Evolutionary conservation across 345 rosid genomes (phyloP), one percentile per base, ranked within the genome.

Genomic region (Gossypium sturtianum): DNA sequence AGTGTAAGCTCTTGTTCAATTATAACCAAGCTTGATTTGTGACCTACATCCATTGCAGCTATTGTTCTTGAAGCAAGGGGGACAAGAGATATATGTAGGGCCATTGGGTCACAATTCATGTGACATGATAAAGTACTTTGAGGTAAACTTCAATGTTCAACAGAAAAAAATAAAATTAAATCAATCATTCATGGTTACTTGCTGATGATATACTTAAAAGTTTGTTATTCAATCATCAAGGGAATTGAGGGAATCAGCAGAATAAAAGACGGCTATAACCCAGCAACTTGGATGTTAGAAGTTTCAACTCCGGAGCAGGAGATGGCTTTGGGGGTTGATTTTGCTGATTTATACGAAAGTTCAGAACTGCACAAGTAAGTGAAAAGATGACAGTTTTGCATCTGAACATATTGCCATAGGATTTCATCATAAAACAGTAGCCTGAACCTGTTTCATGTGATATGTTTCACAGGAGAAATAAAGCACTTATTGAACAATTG

Each of bases 241-340:
- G 84, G 76, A 67, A 79, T 92, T 34, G 82, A 82, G 73, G 97
- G 94, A 75, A 81, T 87, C 29, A 61, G 76, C n/a, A 85, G 86
- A 80, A 88, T 90, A 77, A 86, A 79, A 78, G 91, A 89, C 48
- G 96, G 93, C 2, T 86, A 88, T 71, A 92, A 90, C 73, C 97
- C 97, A 11, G 97, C 97, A 73, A 89, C 94, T 16, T 90, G 97
- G 97, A 92, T 92, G 94, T 75, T 92, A 59, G 94, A 92, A 81
- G 86, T 86, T 43, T 84, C 93, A 10, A 64, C 71, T 57, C 27
- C 84, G 12, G 81, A 87, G 2, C 93, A 92, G 72, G 97, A 92
- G 78, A 51, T 79, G 7, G 84, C 88, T 70, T 57, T 86, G 80
- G 87, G 84, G 53, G 76, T 92, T 6, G 92, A 92, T 83, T 90